phyloP scores from a whole-genome alignment of 257 asterid genomes.

The Solanum raphanifolium region DNA sequence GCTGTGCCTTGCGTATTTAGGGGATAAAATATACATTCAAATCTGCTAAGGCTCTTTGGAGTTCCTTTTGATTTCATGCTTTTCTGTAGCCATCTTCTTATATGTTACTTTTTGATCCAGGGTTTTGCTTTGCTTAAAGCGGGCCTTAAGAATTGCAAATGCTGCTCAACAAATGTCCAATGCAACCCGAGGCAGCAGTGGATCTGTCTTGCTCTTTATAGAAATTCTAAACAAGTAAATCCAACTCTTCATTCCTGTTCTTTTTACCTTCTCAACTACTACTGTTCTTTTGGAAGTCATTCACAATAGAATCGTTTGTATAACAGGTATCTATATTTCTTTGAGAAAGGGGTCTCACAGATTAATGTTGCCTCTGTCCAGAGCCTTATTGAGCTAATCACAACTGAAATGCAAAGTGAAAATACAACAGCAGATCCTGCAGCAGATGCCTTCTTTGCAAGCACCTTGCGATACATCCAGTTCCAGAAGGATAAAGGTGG shows the following conservation, averaged over 20 bases:
- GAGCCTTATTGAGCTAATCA: slow-evolving; percentile 75
- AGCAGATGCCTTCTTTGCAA: slow-evolving; percentile 78
- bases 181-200: slow-evolving; percentile 85
- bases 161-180: slow-evolving; percentile 96
- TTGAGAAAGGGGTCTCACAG: slow-evolving; percentile 83
- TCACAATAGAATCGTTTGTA: not conserved
- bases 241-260: not conserved
- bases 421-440: slow-evolving; percentile 49
- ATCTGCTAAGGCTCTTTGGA: not conserved
- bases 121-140: slow-evolving; percentile 96
- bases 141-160: slow-evolving; percentile 91
- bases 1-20: not conserved
- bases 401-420: slow-evolving; percentile 67
- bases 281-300: not conserved
- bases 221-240: slow-evolving; percentile 90
- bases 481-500: slow-evolving; percentile 98
- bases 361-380: slow-evolving; percentile 68
- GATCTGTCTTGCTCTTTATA: slow-evolving; percentile 67
- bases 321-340: slow-evolving; percentile 92
- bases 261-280: not conserved
- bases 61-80: not conserved
- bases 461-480: slow-evolving; percentile 79
- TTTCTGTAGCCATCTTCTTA: not conserved
- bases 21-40: not conserved
- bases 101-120: slow-evolving; percentile 20